A percentile compares a stretch with the other conserved stretches of the same genome.
phyloP scores from a whole-genome alignment of 176 grass and related monocot genomes.

The Stipa capillata region DNA sequence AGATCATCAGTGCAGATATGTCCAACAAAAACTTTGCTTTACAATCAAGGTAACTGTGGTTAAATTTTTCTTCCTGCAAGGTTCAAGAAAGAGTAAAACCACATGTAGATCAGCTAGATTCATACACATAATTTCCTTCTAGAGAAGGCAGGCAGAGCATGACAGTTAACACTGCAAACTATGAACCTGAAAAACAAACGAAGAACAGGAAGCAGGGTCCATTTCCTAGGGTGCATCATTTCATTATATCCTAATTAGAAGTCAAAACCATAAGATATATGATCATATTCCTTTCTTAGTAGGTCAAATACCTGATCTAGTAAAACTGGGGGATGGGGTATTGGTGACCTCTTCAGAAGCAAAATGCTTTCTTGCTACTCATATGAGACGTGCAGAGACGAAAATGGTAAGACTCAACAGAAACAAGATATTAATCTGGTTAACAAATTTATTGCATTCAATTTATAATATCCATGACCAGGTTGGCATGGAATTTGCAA shows the following conservation, averaged over 20 bases:
- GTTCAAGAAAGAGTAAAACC: background rate
- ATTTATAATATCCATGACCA: background rate
- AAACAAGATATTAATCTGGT: background rate
- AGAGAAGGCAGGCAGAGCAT: background rate
- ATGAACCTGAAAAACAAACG: background rate
- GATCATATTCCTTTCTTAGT: background rate
- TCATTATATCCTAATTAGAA: background rate
- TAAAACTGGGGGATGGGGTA: background rate
- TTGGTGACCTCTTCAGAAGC: background rate
- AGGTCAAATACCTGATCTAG: background rate
- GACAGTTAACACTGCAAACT: background rate
- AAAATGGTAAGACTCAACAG: background rate
- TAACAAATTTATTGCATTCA: background rate
- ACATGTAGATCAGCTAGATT: background rate
- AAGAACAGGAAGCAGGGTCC: background rate
- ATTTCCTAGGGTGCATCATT: background rate
- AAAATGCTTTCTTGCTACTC: background rate
- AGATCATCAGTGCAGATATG: background rate
- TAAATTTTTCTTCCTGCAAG: background rate
- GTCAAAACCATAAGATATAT: background rate
- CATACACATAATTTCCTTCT: background rate
- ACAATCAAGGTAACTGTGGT: background rate
- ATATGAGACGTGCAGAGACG: background rate
- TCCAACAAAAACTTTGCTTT: background rate
- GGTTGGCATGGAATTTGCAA: background rate